Conservation (phyloP, 495 filamentous ascomycete species). For the Bacidia gigantensis region DNA sequence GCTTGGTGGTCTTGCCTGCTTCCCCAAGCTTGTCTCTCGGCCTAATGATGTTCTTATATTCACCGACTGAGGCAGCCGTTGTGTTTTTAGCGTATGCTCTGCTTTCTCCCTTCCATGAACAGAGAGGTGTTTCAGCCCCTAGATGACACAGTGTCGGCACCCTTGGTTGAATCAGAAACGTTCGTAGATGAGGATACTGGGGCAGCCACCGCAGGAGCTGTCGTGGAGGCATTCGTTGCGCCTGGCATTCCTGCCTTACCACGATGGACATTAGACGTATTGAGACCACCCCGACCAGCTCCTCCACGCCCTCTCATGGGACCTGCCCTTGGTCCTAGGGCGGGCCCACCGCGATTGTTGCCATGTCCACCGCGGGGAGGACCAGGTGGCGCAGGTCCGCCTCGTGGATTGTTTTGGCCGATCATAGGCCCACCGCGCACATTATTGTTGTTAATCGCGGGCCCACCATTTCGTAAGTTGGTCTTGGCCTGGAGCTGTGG, state of each 20-base stretch:
- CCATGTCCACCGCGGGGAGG: constrained; percentile 11
- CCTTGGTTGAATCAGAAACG: not conserved
- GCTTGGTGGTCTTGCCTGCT: no score
- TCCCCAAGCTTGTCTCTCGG: no score
- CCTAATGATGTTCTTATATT: no score
- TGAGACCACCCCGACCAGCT: constrained; percentile 7
- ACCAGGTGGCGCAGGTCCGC: not conserved
- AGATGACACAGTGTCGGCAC: constrained; percentile 1
- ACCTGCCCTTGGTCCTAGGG: constrained; percentile 12
- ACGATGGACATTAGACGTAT: not conserved
- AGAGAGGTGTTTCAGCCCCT: constrained; percentile 1
- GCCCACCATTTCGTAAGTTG: constrained; percentile 9
- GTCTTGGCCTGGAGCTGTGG: constrained; percentile 16
- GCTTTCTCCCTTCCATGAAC: no score
- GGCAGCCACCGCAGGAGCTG: not conserved
- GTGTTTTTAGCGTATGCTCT: no score
- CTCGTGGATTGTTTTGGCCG: not conserved
- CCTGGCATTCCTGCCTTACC: not conserved
- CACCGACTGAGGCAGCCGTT: no score
- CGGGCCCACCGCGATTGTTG: constrained; percentile 4
- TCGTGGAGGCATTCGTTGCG: not conserved
- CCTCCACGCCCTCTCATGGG: constrained; percentile 16
- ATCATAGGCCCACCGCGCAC: not conserved
- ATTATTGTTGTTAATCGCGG: not conserved
- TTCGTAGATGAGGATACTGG: not conserved